Conservation (phyloP, 306 rosid species). For the Prunus mume region DNA sequence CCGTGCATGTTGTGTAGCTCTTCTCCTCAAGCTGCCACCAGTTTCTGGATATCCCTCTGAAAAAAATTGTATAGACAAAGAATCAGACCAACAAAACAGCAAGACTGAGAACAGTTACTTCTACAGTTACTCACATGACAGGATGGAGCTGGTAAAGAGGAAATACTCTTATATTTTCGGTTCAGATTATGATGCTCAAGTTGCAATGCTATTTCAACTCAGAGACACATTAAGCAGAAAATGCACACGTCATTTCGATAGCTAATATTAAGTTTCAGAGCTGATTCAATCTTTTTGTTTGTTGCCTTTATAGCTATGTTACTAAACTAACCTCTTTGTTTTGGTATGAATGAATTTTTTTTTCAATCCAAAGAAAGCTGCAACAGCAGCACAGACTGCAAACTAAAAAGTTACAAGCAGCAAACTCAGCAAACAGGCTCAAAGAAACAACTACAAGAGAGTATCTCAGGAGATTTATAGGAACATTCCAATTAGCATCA, state of each 20-base stretch:
- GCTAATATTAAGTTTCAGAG: neutral
- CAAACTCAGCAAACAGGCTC: neutral
- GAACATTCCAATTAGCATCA: neutral
- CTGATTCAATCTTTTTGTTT: neutral
- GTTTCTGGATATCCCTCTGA: constrained; percentile 90
- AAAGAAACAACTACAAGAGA: neutral
- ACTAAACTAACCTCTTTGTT: neutral
- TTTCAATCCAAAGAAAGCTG: neutral
- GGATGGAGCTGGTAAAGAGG: neutral
- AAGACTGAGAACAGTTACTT: neutral
- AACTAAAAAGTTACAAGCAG: too few species aligned
- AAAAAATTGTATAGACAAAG: constrained; percentile 12
- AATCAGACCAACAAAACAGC: neutral
- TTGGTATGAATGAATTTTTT: neutral
- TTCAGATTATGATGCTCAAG: neutral
- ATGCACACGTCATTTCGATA: neutral
- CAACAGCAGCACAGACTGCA: neutral
- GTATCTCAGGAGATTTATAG: neutral
- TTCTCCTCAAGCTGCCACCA: constrained; percentile 61
- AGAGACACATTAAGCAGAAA: neutral
- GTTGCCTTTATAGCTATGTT: neutral
- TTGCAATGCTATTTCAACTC: neutral
- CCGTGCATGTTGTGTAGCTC: constrained; percentile 12
- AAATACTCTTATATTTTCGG: neutral
- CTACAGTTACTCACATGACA: too few species aligned